Evolutionary conservation across 2,329 filamentous ascomycete species (phyloP), one percentile per base, ranked within the genome.

Genomic region (Coniochaeta hoffmannii): DNA sequence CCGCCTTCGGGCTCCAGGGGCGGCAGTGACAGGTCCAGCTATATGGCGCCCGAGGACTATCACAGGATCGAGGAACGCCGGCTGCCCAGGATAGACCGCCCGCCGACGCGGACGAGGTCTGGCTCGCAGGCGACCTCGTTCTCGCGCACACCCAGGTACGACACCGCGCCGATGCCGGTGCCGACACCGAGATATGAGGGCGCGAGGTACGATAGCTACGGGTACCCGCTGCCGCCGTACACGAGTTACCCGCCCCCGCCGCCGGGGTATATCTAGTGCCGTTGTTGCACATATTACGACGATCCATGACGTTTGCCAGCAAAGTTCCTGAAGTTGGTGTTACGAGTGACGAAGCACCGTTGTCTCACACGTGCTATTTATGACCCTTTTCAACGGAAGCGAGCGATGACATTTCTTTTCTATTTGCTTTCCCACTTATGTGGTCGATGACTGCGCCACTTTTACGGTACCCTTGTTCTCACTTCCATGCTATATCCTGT

Each of bases 11-110:
- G 61, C 54, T 64, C 69, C 49, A 68, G 72, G 10, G 68, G 71
- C 51, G 76, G 73, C 50, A 82, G 79, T 62, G 82, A 86, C 58
- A 72, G 71, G 54, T 74, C 73, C 12, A 78, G 74, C 65, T 77
- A 76, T 54, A 65, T 75, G 32, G 78, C 77, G 55, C 69, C 74
- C 4, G 80, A 83, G 26, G 79, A 82, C 53, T 71, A 72, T 55
- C 69, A 70, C 54, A 67, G 71, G 32, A 64, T 73, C 51, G 75
- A 74, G 54, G 69, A 73, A n/a, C 75, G 77, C 53, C 68, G 71
- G 55, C 68, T 70, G 56, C 68, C 68, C 38, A 73, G 76, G 49
- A 62, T 70, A 19, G 78, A 79, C 22, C 71, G 74, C 9, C 70
- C 79, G 11, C 66, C 74, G 26, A 67, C 73, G 58, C 77, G 75